phyloP scores from a whole-genome alignment of 2,329 filamentous ascomycete species.

The Paecilomyces sp. region DNA sequence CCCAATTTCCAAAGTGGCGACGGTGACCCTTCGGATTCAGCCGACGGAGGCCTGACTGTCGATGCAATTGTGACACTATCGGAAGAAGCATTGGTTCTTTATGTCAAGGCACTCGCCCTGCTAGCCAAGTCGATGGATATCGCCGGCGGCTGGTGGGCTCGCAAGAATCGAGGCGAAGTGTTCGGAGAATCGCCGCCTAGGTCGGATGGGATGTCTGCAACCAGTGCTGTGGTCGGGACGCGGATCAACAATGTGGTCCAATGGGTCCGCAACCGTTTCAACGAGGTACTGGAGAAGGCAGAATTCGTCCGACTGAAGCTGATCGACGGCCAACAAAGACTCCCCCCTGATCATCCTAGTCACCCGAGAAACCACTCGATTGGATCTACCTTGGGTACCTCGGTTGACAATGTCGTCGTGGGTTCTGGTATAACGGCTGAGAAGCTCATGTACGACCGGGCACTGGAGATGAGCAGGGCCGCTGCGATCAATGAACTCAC shows the following conservation, averaged over 20 bases:
- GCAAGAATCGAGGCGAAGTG: constrained; percentile 62
- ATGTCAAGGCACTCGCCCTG: constrained; percentile 86
- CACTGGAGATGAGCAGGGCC: constrained; percentile 89
- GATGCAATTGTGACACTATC: constrained; percentile 82
- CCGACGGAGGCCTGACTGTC: constrained; percentile 71
- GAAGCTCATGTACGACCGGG: constrained; percentile 96
- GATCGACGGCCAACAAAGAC: constrained; percentile 72
- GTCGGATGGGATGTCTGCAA: constrained; percentile 35
- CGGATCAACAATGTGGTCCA: constrained; percentile 91
- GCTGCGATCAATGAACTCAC: constrained; percentile 95
- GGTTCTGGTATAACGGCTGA: constrained; percentile 89
- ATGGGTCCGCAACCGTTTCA: constrained; percentile 91
- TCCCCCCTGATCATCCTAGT: constrained; percentile 77
- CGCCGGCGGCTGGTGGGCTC: constrained; percentile 84
- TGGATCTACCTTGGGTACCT: constrained; percentile 54
- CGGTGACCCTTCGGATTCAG: constrained; percentile 40
- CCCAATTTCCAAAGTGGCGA: constrained; percentile 20
- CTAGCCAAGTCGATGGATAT: constrained; percentile 94
- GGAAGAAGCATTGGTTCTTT: constrained; percentile 90
- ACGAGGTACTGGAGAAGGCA: constrained; percentile 93
- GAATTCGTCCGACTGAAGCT: constrained; percentile 88
- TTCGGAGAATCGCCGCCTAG: constrained; percentile 37
- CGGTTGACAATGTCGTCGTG: constrained; percentile 71
- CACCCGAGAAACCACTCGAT: constrained; percentile 72
- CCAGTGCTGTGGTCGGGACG: constrained; percentile 48